Conservation (phyloP, 805 yeast genomes). For the Lipomyces starkeyi region DNA sequence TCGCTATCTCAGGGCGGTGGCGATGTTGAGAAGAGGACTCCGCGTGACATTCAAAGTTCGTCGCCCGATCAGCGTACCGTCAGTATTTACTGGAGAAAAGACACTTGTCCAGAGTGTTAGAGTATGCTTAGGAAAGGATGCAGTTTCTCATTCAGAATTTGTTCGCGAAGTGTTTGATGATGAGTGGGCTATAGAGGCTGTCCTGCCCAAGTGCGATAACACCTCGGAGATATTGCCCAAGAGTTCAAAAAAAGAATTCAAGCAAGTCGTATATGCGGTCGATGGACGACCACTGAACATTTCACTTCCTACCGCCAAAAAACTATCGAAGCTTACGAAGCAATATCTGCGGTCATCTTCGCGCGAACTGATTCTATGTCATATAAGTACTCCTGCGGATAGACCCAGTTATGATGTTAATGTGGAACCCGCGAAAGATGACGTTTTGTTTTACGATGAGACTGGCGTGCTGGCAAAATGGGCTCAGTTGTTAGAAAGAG, state of each 20-base stretch:
- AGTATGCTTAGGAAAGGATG: slow-evolving; percentile 21
- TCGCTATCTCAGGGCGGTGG: slow-evolving; percentile 58
- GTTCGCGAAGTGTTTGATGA: slow-evolving; percentile 13
- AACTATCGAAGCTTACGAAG: slow-evolving; percentile 56
- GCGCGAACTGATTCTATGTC: slow-evolving; percentile 75
- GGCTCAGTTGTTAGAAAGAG: slow-evolving; percentile 12
- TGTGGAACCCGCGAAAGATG: slow-evolving; percentile 84
- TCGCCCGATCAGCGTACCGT: slow-evolving; percentile 14
- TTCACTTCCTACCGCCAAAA: slow-evolving; percentile 58
- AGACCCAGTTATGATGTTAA: slow-evolving; percentile 67
- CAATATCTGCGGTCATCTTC: slow-evolving; percentile 58
- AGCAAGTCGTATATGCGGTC: slow-evolving; percentile 58
- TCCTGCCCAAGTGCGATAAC: slow-evolving; percentile 17
- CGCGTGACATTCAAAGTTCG: slow-evolving; percentile 21
- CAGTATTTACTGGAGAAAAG: slow-evolving; percentile 20
- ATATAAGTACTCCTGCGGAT: slow-evolving; percentile 64
- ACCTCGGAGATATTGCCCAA: not conserved
- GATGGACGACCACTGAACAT: slow-evolving; percentile 73
- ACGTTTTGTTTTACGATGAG: slow-evolving; percentile 74
- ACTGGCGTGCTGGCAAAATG: slow-evolving; percentile 68
- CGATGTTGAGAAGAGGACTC: slow-evolving; percentile 21
- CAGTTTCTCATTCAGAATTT: slow-evolving; percentile 9
- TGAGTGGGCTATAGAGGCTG: slow-evolving; percentile 24
- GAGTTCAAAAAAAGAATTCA: slow-evolving; percentile 15
- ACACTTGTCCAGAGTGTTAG: slow-evolving; percentile 24